Evolutionary conservation across 2,329 filamentous ascomycete genomes (phyloP).

Genomic region (Leptosphaerulina australis): DNA sequence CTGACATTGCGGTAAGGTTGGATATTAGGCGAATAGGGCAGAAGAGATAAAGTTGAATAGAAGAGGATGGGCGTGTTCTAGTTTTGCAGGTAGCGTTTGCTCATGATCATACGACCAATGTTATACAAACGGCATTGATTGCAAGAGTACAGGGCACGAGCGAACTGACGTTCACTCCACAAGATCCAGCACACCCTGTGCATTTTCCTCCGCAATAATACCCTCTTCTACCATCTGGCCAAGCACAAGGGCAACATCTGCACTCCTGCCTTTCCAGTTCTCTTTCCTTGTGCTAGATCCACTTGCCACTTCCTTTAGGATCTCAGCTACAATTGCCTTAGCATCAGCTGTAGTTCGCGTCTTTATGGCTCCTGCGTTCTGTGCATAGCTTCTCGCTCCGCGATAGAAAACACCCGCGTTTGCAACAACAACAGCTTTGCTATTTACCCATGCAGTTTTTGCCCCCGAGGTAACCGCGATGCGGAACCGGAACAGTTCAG

Average conservation of each 20-base stretch:
- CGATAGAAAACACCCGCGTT: conserved; percentile 50
- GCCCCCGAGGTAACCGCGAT: conserved; percentile 30
- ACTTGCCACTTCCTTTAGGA: conserved; percentile 50
- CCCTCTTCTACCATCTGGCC: conserved; percentile 62
- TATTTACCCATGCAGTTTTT: conserved; percentile 41
- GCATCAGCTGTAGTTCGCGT: conserved; percentile 53
- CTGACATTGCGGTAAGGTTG: not conserved
- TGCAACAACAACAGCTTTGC: conserved; percentile 41
- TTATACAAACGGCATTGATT: not conserved
- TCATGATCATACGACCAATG: not conserved
- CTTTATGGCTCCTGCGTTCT: conserved; percentile 39
- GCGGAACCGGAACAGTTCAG: conserved; percentile 44
- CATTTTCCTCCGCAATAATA: conserved; percentile 47
- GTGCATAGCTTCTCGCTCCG: conserved; percentile 41
- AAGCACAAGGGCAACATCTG: conserved; percentile 53
- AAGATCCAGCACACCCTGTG: conserved; percentile 25
- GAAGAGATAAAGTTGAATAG: not conserved
- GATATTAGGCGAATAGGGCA: not conserved
- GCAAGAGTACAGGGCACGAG: not conserved
- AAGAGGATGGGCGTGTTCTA: not conserved
- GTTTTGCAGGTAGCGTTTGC: not conserved
- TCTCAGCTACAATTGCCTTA: conserved; percentile 57
- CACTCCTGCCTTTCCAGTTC: conserved; percentile 48
- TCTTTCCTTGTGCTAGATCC: conserved; percentile 45
- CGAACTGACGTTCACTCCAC: conserved; percentile 1